Evolutionary conservation across 176 grass and related monocot species (phyloP).

Genomic region (Paspalum vaginatum): DNA sequence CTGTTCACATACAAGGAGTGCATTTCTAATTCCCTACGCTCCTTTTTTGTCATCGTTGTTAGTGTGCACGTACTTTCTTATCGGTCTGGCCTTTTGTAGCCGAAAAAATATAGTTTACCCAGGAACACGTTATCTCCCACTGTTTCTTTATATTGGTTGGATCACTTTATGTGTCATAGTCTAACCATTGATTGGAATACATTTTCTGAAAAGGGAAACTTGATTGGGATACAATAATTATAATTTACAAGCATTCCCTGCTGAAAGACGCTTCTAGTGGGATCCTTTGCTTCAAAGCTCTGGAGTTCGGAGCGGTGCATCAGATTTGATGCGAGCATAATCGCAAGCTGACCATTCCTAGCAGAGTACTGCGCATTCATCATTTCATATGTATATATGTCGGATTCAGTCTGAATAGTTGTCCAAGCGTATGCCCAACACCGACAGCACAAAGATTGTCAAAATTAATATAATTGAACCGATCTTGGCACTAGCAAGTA

Average conservation of each 20-base stretch:
- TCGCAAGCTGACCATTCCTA: neutral
- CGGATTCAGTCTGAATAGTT: neutral
- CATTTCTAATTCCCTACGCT: too few species aligned
- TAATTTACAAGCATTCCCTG: neutral
- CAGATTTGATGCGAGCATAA: neutral
- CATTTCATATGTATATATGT: neutral
- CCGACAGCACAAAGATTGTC: constrained; percentile 29
- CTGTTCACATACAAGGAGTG: constrained; percentile 9
- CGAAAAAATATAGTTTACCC: neutral
- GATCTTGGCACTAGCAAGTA: neutral
- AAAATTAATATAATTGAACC: constrained; percentile 16
- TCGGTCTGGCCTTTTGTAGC: neutral
- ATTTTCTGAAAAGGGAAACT: neutral
- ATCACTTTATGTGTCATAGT: constrained; percentile 14
- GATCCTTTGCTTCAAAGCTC: neutral
- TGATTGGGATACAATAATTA: neutral
- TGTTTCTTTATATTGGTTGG: neutral
- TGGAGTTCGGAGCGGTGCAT: neutral
- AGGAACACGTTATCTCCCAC: neutral
- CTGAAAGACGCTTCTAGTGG: constrained; percentile 2
- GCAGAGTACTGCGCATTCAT: neutral
- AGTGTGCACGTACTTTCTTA: neutral
- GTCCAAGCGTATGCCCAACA: constrained; percentile 3
- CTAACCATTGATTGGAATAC: neutral
- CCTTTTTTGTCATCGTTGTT: neutral